Conservation (phyloP, 305 asterid species). For the Solanum hybrid region DNA sequence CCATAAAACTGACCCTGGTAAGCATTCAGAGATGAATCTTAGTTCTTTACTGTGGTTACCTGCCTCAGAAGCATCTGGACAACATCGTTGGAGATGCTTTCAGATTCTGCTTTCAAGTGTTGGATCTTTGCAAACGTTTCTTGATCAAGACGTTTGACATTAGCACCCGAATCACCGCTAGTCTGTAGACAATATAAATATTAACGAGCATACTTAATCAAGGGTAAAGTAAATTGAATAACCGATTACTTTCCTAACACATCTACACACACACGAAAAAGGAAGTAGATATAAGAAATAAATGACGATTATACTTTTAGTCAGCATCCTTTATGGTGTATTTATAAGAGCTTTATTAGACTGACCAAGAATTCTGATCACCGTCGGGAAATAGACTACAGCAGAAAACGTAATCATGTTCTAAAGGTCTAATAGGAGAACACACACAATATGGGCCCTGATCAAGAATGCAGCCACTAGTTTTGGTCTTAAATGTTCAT, state of each 20-base stretch:
- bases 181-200: constrained; percentile 25
- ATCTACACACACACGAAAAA: background rate
- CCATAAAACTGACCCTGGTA: background rate
- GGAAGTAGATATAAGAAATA: background rate
- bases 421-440: background rate
- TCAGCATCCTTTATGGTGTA: background rate
- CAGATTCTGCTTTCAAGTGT: constrained; percentile 47
- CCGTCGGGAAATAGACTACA: background rate
- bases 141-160: constrained; percentile 64
- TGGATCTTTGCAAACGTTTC: constrained; percentile 56
- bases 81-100: constrained; percentile 45
- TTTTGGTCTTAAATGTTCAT: background rate
- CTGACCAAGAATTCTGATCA: background rate
- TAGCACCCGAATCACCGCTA: constrained; percentile 71
- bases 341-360: background rate
- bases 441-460: background rate
- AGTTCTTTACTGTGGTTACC: constrained; percentile 12
- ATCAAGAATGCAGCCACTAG: background rate
- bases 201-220: background rate
- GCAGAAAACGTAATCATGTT: background rate
- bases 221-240: background rate
- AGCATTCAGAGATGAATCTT: background rate
- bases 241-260: background rate
- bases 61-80: constrained; percentile 20
- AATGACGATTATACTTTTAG: background rate